Evolutionary conservation across 495 filamentous ascomycete species (phyloP), one percentile per base, ranked within the genome.

Genomic region (Penicillium paxilli): DNA sequence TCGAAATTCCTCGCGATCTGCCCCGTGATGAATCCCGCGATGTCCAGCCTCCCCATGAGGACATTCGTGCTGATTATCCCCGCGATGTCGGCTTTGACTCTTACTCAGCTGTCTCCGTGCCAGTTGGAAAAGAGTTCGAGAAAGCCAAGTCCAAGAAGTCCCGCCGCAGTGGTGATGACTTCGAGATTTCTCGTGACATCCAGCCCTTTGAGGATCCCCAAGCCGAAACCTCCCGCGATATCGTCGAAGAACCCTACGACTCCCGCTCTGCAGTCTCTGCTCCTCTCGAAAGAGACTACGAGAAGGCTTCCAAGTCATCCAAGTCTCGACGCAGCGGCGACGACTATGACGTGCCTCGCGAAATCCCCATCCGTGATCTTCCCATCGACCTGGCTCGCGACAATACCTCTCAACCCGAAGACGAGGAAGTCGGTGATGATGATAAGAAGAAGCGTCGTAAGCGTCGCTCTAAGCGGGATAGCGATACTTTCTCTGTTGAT

Each of bases 381-480:
- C 40, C 40, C 35, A 16, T 6, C 17, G 35, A 38, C 8, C 16
- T 38, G n/a, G 17, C 35, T 1, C 35, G 35, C 16, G 35, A 38
- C 2, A 38, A 38, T 19, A 5, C 17, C 9, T 16, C 40, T 42
- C 17, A 6, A 6, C 19, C 40, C 8, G 17, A 21, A 24, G 56
- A 54, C n/a, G 41, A n/a, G 2, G 57, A 66, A 21, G 51, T n/a
- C n/a, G n/a, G 25, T 12, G 49, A 33, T 12, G 55, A 55, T 14
- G 63, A 60, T 10, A 57, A 61, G 55, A 62, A 58, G 21, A 50
- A 60, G 35, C 57, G 33, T 20, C 63, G 58, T 6, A 71, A 65
- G 55, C 68, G 59, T 44, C 66, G 60, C 42, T 67, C 71, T 1
- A 74, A 68, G 58, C 57, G 57, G 16, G 64, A 66, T 40, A 67